These are phyloP conservation scores for Sarcocystis neurona DNA, from an alignment of 169 alveolate species.

Conservation along the genomic window DNA sequence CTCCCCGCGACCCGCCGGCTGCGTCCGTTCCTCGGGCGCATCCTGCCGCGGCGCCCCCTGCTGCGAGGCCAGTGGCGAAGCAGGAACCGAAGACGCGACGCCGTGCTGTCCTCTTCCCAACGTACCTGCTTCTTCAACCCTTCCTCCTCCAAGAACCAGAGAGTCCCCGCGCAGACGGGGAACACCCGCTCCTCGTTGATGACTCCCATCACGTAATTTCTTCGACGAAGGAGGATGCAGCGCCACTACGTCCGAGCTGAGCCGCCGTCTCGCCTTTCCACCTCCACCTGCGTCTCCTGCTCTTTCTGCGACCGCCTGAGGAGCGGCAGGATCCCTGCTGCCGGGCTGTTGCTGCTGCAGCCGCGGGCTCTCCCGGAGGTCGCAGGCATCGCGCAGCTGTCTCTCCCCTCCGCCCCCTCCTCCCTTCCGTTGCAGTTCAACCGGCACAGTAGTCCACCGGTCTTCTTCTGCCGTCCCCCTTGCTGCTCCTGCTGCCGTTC, in stretches of 20 bases:
- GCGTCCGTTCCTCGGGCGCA: neutral
- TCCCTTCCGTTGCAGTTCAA: neutral
- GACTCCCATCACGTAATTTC: neutral
- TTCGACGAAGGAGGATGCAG: too few relatives aligned
- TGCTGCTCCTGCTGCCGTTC: neutral
- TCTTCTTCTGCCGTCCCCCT: neutral
- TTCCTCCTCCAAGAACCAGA: neutral
- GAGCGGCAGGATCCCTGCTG: neutral
- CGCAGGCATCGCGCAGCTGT: neutral
- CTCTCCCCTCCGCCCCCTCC: neutral
- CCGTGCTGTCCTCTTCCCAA: too few relatives aligned
- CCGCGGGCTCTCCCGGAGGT: neutral
- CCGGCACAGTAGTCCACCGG: neutral
- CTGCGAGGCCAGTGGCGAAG: neutral
- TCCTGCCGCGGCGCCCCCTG: neutral
- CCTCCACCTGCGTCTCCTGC: neutral
- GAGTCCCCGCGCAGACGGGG: neutral
- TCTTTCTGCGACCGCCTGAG: too few relatives aligned
- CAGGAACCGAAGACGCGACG: too few relatives aligned
- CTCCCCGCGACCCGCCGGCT: too few relatives aligned
- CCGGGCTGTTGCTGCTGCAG: constrained; percentile 4
- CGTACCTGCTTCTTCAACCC: too few relatives aligned
- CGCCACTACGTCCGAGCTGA: neutral
- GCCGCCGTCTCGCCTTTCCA: neutral
- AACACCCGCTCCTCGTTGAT: neutral